Conservation (phyloP, 106 monocot species). For the Triglochin maritima region DNA sequence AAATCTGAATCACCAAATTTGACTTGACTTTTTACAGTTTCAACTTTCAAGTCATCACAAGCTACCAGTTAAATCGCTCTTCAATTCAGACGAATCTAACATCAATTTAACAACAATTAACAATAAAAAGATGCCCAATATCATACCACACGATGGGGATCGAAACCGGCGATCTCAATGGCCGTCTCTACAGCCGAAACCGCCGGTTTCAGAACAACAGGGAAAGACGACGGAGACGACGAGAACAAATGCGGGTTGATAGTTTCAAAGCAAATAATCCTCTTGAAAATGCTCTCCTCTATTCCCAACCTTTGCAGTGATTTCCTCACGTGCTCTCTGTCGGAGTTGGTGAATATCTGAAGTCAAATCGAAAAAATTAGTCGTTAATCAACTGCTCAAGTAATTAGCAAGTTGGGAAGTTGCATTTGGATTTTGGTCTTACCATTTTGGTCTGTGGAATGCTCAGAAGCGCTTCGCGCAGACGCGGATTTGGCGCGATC, state of each 20-base stretch:
- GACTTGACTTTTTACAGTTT: too few species aligned
- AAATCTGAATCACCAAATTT: too few species aligned
- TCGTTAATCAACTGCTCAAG: background rate
- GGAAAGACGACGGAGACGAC: background rate
- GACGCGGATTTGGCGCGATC: slow-evolving; percentile 47
- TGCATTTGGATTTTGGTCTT: background rate
- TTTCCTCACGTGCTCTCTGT: slow-evolving; percentile 45
- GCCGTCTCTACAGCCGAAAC: slow-evolving; percentile 33
- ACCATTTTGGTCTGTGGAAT: slow-evolving; percentile 71
- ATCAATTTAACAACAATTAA: background rate
- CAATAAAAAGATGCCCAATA: background rate
- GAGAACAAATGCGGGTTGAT: slow-evolving; percentile 57
- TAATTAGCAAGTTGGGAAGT: too few species aligned
- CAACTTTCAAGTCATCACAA: too few species aligned
- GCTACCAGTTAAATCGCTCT: too few species aligned
- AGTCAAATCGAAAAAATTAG: background rate
- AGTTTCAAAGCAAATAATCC: slow-evolving; percentile 80
- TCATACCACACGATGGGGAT: slow-evolving; percentile 43
- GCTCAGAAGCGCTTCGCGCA: slow-evolving; percentile 41
- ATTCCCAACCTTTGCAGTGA: slow-evolving; percentile 49
- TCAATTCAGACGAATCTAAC: too few species aligned
- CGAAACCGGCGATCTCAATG: slow-evolving; percentile 31
- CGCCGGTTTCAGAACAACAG: slow-evolving; percentile 58
- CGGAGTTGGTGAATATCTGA: slow-evolving; percentile 89
- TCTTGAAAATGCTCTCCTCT: slow-evolving; percentile 38